Conservation (phyloP, 2,329 filamentous ascomycete genomes). For the Diaporthe australafricana region DNA sequence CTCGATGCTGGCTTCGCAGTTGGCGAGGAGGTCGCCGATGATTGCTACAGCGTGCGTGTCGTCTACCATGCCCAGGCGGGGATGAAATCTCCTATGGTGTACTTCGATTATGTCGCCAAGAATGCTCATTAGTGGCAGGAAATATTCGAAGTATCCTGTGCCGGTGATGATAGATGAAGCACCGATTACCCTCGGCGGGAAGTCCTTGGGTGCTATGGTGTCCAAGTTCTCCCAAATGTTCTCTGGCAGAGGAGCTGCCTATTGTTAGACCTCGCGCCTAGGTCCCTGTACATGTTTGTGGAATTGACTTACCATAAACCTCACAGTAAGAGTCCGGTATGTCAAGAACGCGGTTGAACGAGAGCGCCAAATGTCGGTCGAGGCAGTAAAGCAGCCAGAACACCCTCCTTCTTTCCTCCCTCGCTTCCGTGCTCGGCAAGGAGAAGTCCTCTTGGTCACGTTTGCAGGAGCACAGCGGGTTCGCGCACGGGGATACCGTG, state of each 20-base stretch:
- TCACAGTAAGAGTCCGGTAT: conserved; percentile 60
- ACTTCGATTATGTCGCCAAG: conserved; percentile 62
- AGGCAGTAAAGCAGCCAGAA: conserved; percentile 62
- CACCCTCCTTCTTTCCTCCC: conserved; percentile 58
- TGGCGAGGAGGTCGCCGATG: conserved; percentile 51
- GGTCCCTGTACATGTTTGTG: accelerated
- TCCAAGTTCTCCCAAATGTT: conserved; percentile 54
- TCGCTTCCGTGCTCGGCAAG: conserved; percentile 51
- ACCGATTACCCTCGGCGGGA: conserved; percentile 51
- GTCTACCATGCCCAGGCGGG: conserved; percentile 52
- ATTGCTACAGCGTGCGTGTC: conserved; percentile 48
- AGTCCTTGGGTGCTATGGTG: conserved; percentile 42
- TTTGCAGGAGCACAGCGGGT: conserved; percentile 48
- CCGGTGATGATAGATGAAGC: conserved; percentile 54
- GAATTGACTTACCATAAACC: conserved; percentile 47
- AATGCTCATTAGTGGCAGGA: conserved; percentile 61
- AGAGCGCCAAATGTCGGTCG: conserved; percentile 59
- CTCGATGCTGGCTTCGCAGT: conserved; percentile 53
- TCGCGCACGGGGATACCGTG: conserved; percentile 45
- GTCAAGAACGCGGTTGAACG: conserved; percentile 56
- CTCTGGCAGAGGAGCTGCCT: conserved; percentile 53
- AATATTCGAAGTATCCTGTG: conserved; percentile 61
- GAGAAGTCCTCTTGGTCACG: conserved; percentile 44
- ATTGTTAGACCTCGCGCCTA: conserved; percentile 11
- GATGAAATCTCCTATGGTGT: conserved; percentile 56